Conservation (phyloP, 768 basidiomycete species). For the Psilocybe subaeruginosa region DNA sequence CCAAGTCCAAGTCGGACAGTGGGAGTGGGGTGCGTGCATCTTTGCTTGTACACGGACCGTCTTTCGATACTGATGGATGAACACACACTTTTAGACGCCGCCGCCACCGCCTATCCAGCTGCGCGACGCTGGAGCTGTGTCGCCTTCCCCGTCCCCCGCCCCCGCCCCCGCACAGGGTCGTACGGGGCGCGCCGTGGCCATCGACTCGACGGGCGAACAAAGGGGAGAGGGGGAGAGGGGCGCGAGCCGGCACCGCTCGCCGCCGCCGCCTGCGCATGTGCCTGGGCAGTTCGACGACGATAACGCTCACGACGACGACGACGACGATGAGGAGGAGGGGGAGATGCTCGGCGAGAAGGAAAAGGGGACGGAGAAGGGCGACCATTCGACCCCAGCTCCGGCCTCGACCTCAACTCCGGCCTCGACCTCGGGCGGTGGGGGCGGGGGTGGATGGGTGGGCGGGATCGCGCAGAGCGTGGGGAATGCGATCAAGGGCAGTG, state of each 20-base stretch:
- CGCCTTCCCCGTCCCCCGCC: background rate
- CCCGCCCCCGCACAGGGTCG: background rate
- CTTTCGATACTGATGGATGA: no score
- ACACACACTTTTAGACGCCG: background rate
- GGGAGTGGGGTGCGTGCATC: background rate
- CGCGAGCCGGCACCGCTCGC: background rate
- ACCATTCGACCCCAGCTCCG: background rate
- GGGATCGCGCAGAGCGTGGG: background rate
- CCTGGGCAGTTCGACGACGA: background rate
- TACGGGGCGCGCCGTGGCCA: background rate
- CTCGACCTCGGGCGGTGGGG: background rate
- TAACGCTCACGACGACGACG: background rate
- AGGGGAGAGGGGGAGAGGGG: background rate
- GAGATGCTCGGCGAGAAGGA: background rate
- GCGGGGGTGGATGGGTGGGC: background rate
- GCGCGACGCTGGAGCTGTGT: background rate
- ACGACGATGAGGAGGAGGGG: background rate
- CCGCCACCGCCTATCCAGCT: conserved; percentile 2
- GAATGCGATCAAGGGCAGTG: background rate
- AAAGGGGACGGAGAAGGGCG: background rate
- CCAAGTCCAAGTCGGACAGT: background rate
- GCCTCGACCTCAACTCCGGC: no score
- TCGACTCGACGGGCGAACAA: no score
- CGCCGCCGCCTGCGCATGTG: background rate
- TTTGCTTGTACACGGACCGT: background rate